phyloP scores from a whole-genome alignment of 2,329 filamentous ascomycete species.

The Sclerotinia nivalis region DNA sequence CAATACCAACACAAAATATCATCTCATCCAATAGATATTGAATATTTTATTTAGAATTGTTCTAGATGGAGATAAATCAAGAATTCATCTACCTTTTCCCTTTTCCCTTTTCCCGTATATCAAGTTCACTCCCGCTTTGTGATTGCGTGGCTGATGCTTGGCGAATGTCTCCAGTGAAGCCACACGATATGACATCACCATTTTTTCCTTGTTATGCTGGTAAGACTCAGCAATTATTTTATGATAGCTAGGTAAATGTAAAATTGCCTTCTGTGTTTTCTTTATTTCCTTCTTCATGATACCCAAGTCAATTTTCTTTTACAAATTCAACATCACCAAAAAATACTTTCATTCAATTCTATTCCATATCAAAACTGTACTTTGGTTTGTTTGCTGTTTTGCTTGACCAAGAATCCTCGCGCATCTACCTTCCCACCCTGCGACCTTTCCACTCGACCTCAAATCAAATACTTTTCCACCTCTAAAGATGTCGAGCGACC shows the following conservation, averaged over 20 bases:
- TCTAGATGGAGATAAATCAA: neutral
- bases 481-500: constrained; percentile 21
- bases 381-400: neutral
- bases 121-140: constrained; percentile 3
- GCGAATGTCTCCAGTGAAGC: constrained; percentile 3
- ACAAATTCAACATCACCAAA: neutral
- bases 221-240: neutral
- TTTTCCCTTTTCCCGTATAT: too few species aligned
- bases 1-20: neutral
- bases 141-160: constrained; percentile 18
- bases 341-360: neutral
- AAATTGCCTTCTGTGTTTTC: neutral
- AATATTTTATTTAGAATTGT: too few species aligned
- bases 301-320: neutral
- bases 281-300: neutral
- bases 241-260: neutral
- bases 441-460: neutral
- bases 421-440: neutral
- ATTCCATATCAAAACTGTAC: neutral
- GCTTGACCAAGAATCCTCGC: neutral
- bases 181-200: constrained; percentile 12
- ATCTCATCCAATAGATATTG: neutral
- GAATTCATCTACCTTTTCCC: neutral
- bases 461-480: neutral
- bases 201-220: constrained; percentile 11